Evolutionary conservation across 2,329 filamentous ascomycete species (phyloP), one percentile per base, ranked within the genome.

Genomic region (Sclerotinia borealis): DNA sequence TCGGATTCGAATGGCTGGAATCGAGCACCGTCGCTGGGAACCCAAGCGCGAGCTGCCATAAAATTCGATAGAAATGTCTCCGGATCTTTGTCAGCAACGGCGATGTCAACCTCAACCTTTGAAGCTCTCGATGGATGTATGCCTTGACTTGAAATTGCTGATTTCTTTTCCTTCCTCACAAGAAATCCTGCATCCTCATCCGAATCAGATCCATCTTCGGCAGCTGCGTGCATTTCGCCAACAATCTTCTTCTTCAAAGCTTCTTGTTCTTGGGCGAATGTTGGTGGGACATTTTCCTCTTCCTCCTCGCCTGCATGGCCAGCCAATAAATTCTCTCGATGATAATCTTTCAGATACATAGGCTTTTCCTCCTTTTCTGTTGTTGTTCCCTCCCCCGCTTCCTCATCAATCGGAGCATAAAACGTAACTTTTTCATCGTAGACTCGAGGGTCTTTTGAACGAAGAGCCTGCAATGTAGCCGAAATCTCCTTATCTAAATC

Each of bases 1-100:
- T 99, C 95, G 0, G 92, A 96, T 73, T 97, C 92, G 63, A 99
- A 90, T 0, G 93, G 90, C 70, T 93, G 82, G 77, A 91, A 92
- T 48, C 83, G 83, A 27, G 84, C 81, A 48, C 80, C 81, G 59
- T 84, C 85, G 11, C 84, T 83, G 0, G 90, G 85, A 8, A 93
- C 84, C 95, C 95, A 99, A 19, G 93, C 93, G 64, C 93, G 87
- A 9, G 93, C 84, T n/a, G 89, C 85, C 84, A 99, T 85, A 78
- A 96, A 99, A 76, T 97, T 96, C 61, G 91, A 93, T n/a, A 99
- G 79, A 75, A 92, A 99, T 0, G 85, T 89, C 73, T 98, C 93
- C 0, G 93, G 95, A 73, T 99, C 88, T 75, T 91, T 90, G 72
- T 96, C 90, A 43, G 95, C 92, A 64, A 85, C 83, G 54, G 85